phyloP scores from a whole-genome alignment of 1,284 basidiomycete genomes.

The Ustilago hordei region DNA sequence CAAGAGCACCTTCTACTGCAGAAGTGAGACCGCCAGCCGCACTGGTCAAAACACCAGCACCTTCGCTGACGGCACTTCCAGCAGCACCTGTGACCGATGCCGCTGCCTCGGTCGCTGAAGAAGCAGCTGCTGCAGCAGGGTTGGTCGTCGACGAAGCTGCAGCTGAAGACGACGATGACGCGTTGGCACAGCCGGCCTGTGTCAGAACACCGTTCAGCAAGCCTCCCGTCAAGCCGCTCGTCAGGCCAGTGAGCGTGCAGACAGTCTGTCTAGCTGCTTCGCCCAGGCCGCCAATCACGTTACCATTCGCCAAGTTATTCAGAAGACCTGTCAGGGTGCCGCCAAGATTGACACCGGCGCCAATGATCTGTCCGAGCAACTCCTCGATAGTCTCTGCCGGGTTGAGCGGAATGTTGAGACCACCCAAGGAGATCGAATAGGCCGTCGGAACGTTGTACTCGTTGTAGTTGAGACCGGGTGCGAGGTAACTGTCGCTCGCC shows the following conservation, averaged over 20 bases:
- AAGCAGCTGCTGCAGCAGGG: constrained; percentile 5
- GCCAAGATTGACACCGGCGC: constrained; percentile 10
- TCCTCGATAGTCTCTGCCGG: constrained; percentile 15
- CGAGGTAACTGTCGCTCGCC: constrained; percentile 47
- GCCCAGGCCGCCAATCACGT: constrained; percentile 23
- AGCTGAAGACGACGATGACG: constrained; percentile 15
- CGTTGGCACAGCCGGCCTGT: constrained; percentile 29
- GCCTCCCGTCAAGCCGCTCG: constrained; percentile 10
- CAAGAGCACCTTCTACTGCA: not conserved
- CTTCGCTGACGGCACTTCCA: constrained; percentile 2
- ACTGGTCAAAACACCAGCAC: not conserved
- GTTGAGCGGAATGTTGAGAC: constrained; percentile 18
- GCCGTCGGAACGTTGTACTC: constrained; percentile 47
- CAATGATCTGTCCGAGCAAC: constrained; percentile 12
- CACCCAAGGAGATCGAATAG: constrained; percentile 37
- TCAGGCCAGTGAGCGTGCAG: constrained; percentile 18
- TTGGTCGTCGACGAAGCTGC: constrained; percentile 13
- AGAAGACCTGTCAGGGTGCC: constrained; percentile 12
- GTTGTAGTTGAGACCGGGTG: constrained; percentile 49
- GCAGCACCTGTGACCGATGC: not conserved
- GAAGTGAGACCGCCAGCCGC: not conserved
- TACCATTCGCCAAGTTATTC: constrained; percentile 15
- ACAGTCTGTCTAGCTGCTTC: constrained; percentile 14
- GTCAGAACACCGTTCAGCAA: constrained; percentile 22
- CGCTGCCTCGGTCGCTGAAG: constrained; percentile 1